Evolutionary conservation across 2,329 filamentous ascomycete genomes (phyloP).

Genomic region (Aspergillus aculeatus): DNA sequence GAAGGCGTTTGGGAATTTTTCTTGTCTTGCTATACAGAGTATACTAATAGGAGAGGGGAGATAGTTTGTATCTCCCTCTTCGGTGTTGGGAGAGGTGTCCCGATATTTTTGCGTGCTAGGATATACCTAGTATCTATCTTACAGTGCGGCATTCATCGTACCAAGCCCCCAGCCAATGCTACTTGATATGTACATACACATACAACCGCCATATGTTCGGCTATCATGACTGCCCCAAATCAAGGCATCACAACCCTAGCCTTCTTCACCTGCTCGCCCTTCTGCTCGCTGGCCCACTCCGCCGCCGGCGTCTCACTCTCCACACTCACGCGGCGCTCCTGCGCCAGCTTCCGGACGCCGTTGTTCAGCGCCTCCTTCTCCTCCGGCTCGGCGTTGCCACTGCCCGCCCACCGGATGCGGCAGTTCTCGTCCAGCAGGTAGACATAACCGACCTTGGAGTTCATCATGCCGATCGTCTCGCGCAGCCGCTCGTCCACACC

Average conservation of each 20-base stretch:
- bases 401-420: constrained; percentile 91
- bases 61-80: not conserved
- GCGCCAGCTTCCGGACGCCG: constrained; percentile 42
- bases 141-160: not conserved
- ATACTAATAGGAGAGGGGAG: constrained; percentile 13
- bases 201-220: constrained; percentile 1
- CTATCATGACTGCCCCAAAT: not conserved
- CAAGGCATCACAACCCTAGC: constrained; percentile 21
- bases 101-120: constrained; percentile 10
- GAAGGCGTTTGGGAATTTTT: not conserved
- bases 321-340: constrained; percentile 35
- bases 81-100: constrained; percentile 2
- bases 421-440: constrained; percentile 87
- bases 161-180: too few relatives aligned
- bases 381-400: constrained; percentile 47
- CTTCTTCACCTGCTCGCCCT: constrained; percentile 12
- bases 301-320: constrained; percentile 23
- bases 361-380: constrained; percentile 46
- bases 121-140: constrained; percentile 16
- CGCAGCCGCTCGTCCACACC: constrained; percentile 57
- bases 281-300: constrained; percentile 17
- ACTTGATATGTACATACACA: constrained; percentile 14
- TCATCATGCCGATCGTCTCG: constrained; percentile 68
- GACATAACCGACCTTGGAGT: constrained; percentile 89
- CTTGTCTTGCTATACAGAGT: constrained; percentile 11